These are phyloP conservation scores for Trametes coccinea DNA, from an alignment of 768 basidiomycete species.

Conservation along the genomic window DNA sequence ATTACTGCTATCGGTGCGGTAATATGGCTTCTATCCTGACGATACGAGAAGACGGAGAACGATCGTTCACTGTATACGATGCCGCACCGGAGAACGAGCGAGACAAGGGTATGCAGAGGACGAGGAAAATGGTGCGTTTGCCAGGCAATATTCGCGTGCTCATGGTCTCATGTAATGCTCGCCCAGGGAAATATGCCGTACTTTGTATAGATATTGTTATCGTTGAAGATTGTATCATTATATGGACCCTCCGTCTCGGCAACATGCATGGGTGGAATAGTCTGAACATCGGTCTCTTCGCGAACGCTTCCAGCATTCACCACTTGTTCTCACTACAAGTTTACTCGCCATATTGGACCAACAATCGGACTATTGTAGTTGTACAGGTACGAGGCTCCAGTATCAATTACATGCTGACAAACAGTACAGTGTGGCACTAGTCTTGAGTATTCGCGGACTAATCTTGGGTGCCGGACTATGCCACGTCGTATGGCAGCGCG, in stretches of 20 bases:
- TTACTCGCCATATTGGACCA: too few relatives aligned
- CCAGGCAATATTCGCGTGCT: not conserved
- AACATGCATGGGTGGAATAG: too few relatives aligned
- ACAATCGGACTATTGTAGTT: too few relatives aligned
- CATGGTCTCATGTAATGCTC: not conserved
- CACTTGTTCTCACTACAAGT: too few relatives aligned
- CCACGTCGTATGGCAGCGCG: slow-evolving; percentile 35
- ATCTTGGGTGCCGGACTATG: not conserved
- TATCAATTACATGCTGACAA: too few relatives aligned
- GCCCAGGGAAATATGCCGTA: slow-evolving; percentile 54
- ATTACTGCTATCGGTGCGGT: slow-evolving; percentile 84
- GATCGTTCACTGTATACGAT: slow-evolving; percentile 79
- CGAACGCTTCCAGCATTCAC: not conserved
- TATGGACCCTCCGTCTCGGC: not conserved
- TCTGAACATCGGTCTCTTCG: too few relatives aligned
- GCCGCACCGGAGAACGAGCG: slow-evolving; percentile 89
- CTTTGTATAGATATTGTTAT: slow-evolving; percentile 42
- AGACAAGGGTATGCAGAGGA: slow-evolving; percentile 73
- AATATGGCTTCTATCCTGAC: slow-evolving; percentile 93
- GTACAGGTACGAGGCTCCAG: too few relatives aligned
- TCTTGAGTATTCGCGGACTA: too few relatives aligned
- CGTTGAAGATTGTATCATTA: not conserved
- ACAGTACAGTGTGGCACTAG: too few relatives aligned
- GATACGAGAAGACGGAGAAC: slow-evolving; percentile 64
- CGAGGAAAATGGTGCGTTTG: slow-evolving; percentile 65